Conservation (phyloP, 2,329 filamentous ascomycete genomes). For the Ascochyta clinopodiicola region DNA sequence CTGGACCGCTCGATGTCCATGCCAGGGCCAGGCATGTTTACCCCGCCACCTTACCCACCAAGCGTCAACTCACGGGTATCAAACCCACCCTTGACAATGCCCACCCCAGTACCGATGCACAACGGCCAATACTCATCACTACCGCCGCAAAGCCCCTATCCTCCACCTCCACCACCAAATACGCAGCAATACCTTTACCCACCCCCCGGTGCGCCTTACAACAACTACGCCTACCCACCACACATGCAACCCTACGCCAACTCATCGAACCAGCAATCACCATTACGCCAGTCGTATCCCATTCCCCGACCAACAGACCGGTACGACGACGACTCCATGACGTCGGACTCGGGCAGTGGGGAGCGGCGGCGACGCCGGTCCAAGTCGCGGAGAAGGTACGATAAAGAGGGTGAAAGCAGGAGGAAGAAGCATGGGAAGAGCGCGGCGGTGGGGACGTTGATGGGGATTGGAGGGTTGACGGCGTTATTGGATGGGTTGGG, state of each 20-base stretch:
- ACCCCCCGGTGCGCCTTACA: constrained; percentile 7
- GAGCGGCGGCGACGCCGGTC: constrained; percentile 23
- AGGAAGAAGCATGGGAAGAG: constrained; percentile 35
- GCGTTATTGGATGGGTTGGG: constrained; percentile 46
- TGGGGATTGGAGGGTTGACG: constrained; percentile 47
- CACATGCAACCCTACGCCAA: constrained; percentile 16
- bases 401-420: constrained; percentile 11
- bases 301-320: constrained; percentile 8
- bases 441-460: constrained; percentile 42
- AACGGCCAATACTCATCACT: constrained; percentile 14
- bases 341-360: constrained; percentile 35
- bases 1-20: constrained; percentile 38
- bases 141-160: constrained; percentile 8
- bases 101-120: constrained; percentile 9
- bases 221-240: constrained; percentile 6
- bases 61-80: constrained; percentile 21
- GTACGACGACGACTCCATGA: constrained; percentile 27
- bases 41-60: constrained; percentile 16
- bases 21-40: constrained; percentile 26
- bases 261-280: constrained; percentile 20
- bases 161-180: constrained; percentile 4
- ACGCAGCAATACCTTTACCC: constrained; percentile 6
- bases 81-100: constrained; percentile 24
- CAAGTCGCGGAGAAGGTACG: constrained; percentile 19
- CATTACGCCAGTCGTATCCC: constrained; percentile 23